phyloP scores from a whole-genome alignment of 176 grass and related monocot genomes.

The Bromus sterilis region DNA sequence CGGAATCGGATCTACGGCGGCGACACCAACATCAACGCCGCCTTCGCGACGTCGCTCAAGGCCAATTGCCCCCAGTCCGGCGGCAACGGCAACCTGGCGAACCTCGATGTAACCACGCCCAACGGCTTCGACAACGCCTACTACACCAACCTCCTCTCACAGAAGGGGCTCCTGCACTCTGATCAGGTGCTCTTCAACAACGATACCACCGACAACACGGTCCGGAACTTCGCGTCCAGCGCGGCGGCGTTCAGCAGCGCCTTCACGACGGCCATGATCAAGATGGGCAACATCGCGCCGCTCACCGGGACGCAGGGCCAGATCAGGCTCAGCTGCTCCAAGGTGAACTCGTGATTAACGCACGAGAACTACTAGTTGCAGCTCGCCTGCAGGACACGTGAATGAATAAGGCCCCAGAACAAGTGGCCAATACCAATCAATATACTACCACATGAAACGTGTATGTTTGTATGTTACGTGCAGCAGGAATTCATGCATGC shows the following conservation, averaged over 20 bases:
- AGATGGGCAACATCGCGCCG: neutral
- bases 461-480: neutral
- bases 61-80: conserved; percentile 6
- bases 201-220: neutral
- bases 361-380: too few relatives aligned
- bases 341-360: neutral
- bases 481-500: neutral
- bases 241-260: neutral
- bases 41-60: conserved; percentile 12
- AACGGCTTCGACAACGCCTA: conserved; percentile 28
- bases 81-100: conserved; percentile 18
- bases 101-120: conserved; percentile 27
- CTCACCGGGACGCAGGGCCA: neutral
- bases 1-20: conserved; percentile 31
- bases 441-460: neutral
- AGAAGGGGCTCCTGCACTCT: conserved; percentile 36
- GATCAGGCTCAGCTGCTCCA: conserved; percentile 6
- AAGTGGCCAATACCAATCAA: neutral
- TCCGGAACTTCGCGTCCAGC: neutral
- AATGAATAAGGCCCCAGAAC: neutral
- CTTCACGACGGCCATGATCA: neutral
- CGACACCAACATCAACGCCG: conserved; percentile 21
- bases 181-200: conserved; percentile 15
- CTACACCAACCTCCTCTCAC: conserved; percentile 27
- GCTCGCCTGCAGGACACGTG: neutral